These are phyloP conservation scores for Microdochium bolleyi DNA, from an alignment of 2,329 filamentous ascomycete genomes.

Conservation along the genomic window DNA sequence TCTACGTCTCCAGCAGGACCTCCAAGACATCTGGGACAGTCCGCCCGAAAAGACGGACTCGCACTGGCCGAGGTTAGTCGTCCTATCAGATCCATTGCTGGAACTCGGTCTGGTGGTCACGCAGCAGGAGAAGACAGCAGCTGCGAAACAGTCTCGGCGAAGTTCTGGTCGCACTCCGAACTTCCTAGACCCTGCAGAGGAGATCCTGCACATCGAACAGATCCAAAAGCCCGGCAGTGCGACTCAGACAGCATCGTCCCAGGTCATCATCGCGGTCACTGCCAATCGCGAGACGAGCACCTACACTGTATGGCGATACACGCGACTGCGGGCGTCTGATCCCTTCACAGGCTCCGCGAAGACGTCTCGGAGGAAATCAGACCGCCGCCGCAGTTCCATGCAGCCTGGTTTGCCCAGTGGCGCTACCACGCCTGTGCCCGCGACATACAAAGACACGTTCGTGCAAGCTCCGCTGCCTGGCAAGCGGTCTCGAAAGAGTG, in stretches of 20 bases:
- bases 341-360: constrained; percentile 38
- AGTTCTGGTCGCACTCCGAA: constrained; percentile 30
- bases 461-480: constrained; percentile 44
- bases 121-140: constrained; percentile 32
- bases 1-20: constrained; percentile 40
- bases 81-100: constrained; percentile 75
- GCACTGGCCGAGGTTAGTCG: constrained; percentile 70
- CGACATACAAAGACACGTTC: constrained; percentile 70
- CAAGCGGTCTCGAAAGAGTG: constrained; percentile 44
- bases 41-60: constrained; percentile 44
- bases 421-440: constrained; percentile 66
- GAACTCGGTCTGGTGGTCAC: constrained; percentile 79
- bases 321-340: constrained; percentile 65
- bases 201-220: constrained; percentile 75
- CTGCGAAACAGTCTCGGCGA: constrained; percentile 27
- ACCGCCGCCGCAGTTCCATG: constrained; percentile 55
- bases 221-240: constrained; percentile 45
- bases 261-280: constrained; percentile 70
- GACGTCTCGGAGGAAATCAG: constrained; percentile 35
- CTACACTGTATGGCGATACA: constrained; percentile 79
- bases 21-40: constrained; percentile 51
- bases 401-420: constrained; percentile 64
- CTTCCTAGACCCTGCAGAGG: constrained; percentile 68
- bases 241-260: constrained; percentile 25
- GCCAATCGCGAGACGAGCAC: constrained; percentile 67